A percentile compares a stretch with the other conserved stretches of the same genome.
Evolutionary conservation across 2,329 filamentous ascomycete genomes (phyloP).

Genomic region (Leptographium flavum): DNA sequence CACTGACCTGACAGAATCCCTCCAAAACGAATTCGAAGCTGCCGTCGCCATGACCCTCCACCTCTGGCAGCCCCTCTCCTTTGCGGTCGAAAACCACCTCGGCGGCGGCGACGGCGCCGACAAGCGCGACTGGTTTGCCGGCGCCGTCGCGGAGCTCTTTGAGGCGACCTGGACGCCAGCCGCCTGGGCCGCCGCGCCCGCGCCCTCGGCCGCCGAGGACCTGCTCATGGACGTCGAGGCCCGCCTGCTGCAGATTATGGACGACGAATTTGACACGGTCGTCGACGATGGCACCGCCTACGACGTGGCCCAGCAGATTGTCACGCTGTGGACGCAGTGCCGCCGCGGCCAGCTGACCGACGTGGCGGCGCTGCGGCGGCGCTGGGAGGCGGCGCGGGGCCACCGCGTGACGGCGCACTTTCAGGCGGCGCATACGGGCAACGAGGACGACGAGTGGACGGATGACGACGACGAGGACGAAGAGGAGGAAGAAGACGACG

Average conservation of each 20-base stretch:
- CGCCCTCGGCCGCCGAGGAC: slow-evolving; percentile 23
- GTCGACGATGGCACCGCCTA: slow-evolving; percentile 79
- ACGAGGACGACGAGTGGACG: slow-evolving; percentile 47
- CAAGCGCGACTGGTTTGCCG: slow-evolving; percentile 95
- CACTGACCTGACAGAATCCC: slow-evolving; percentile 25
- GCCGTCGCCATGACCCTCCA: slow-evolving; percentile 73
- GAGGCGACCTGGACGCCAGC: slow-evolving; percentile 14
- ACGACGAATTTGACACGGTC: slow-evolving; percentile 88
- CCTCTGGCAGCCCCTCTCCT: slow-evolving; percentile 75
- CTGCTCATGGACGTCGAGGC: slow-evolving; percentile 71
- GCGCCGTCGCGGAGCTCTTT: slow-evolving; percentile 72
- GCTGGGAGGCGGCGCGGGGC: slow-evolving; percentile 47
- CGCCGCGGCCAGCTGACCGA: slow-evolving; percentile 50
- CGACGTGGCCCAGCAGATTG: slow-evolving; percentile 58
- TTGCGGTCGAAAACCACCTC: slow-evolving; percentile 79
- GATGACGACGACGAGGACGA: slow-evolving; percentile 39
- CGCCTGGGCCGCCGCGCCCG: slow-evolving; percentile 12
- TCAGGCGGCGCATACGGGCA: slow-evolving; percentile 37
- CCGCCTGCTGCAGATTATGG: slow-evolving; percentile 77
- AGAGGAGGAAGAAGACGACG: slow-evolving; percentile 42
- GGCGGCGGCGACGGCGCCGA: slow-evolving; percentile 70
- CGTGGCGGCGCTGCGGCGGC: slow-evolving; percentile 47
- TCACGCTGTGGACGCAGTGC: slow-evolving; percentile 51
- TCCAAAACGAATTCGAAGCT: slow-evolving; percentile 63
- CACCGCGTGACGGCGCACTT: slow-evolving; percentile 40